phyloP scores from a whole-genome alignment of 2,329 filamentous ascomycete species.

The Pseudogymnoascus sp. region DNA sequence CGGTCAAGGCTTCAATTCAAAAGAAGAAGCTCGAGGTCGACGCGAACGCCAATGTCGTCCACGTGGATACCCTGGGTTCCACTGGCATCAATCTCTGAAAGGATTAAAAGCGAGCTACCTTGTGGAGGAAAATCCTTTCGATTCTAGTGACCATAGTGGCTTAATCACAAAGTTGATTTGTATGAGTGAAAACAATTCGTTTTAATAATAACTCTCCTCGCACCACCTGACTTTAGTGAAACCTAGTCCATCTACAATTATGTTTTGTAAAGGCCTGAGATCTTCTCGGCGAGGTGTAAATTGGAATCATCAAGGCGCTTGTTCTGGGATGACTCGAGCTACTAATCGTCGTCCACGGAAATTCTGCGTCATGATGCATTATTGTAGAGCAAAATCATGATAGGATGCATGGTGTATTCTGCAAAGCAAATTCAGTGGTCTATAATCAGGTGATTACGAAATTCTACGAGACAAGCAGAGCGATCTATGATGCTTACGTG shows the following conservation, averaged over 20 bases:
- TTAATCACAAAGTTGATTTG: neutral
- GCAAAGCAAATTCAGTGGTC: neutral
- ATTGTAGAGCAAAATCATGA: neutral
- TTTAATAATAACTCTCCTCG: neutral
- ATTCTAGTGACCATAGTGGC: neutral
- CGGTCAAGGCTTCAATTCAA: conserved; percentile 38
- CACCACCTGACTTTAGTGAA: neutral
- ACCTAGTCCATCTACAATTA: neutral
- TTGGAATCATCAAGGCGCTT: neutral
- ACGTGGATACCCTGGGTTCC: neutral
- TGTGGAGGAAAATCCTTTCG: neutral
- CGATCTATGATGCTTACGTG: neutral
- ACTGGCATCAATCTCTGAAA: neutral
- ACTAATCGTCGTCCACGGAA: too few relatives aligned
- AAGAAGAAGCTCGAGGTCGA: conserved; percentile 36
- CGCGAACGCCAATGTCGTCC: conserved; percentile 19
- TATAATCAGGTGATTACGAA: neutral
- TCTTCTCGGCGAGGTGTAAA: neutral
- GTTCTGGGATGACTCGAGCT: neutral
- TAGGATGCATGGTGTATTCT: neutral
- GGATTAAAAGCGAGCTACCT: neutral
- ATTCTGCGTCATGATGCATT: neutral
- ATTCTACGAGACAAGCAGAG: neutral
- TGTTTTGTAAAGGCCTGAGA: neutral
- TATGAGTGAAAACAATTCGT: neutral